Evolutionary conservation across 495 filamentous ascomycete genomes (phyloP).

Genomic region (Hyaloscypha finlandica): DNA sequence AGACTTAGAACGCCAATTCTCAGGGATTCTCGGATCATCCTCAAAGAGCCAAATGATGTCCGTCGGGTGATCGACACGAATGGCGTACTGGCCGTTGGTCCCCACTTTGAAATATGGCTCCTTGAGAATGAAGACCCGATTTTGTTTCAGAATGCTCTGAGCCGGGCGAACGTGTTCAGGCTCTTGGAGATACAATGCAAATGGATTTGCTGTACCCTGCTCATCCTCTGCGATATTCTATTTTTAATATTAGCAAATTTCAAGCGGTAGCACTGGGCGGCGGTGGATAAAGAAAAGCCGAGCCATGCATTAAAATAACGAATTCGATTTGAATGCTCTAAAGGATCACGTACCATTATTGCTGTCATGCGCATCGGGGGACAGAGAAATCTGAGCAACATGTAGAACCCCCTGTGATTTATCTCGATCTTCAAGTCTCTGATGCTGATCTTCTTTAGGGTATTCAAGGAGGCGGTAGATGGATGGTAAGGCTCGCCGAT

Average conservation of each 20-base stretch:
- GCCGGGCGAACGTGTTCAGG: not conserved
- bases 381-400: conserved; percentile 45
- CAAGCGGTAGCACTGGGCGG: too few species aligned
- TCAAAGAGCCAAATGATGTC: conserved; percentile 42
- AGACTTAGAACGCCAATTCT: conserved; percentile 7
- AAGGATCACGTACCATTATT: conserved; percentile 32
- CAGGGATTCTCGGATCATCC: conserved; percentile 25
- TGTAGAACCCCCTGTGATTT: conserved; percentile 48
- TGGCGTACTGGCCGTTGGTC: conserved; percentile 38
- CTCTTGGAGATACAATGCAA: conserved; percentile 28
- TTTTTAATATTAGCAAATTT: too few species aligned
- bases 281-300: too few species aligned
- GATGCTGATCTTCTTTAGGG: conserved; percentile 32
- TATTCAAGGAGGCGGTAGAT: conserved; percentile 14
- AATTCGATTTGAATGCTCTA: too few species aligned
- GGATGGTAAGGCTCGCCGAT: not conserved
- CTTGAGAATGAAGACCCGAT: conserved; percentile 46
- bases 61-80: conserved; percentile 55
- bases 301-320: too few species aligned
- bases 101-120: conserved; percentile 52
- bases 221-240: conserved; percentile 50
- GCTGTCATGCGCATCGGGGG: conserved; percentile 44
- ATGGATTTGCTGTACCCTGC: conserved; percentile 36
- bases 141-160: conserved; percentile 32
- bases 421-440: conserved; percentile 46